Evolutionary conservation across 345 rosid genomes (phyloP), one percentile per base, ranked within the genome.

Genomic region (Boechera stricta): DNA sequence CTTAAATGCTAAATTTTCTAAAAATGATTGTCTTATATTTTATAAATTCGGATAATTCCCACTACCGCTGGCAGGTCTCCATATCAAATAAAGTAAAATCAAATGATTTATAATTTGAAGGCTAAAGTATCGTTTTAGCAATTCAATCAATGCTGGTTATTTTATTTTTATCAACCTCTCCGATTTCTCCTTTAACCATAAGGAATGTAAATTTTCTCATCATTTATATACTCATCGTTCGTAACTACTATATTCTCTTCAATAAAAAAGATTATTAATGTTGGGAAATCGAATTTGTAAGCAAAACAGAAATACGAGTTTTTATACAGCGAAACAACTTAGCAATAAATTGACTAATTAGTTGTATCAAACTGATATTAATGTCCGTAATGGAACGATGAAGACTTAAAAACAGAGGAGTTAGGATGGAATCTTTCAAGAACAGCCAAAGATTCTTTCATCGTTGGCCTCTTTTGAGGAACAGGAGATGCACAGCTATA

Each of bases 401-500:
- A 44, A 63, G 71, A 64, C n/a, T 70, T 63, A 16, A 29, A 47
- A 77, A 84, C 71, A 63, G 87, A 71, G 11, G 84, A 45, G 35
- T 75, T 59, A 5, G 69, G 16, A 15, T 89, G 85, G 39, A 94
- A 48, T 76, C 84, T 92, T 36, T 92, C 97, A 28, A 94, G 84
- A 61, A 88, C 84, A 69, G 87, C 89, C 2, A 90, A 60, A 28
- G 82, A 90, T 69, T 94, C 97, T 78, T 90, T 94, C 88, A 92
- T 90, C 3, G 88, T 12, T 5, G 97, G 98, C 56, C 98, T 88
- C 84, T 87, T 92, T n/a, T 89, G 97, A 35, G 97, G 92, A 16
- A 86, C 4, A 12, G 87, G 87, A 26, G 93, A 90, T 31, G 95
- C 94, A 71, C 98, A 94, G 41, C 79, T 81, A 63, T 74, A 88